phyloP scores from a whole-genome alignment of 768 basidiomycete species.

The Stropharia rugosoannulata region DNA sequence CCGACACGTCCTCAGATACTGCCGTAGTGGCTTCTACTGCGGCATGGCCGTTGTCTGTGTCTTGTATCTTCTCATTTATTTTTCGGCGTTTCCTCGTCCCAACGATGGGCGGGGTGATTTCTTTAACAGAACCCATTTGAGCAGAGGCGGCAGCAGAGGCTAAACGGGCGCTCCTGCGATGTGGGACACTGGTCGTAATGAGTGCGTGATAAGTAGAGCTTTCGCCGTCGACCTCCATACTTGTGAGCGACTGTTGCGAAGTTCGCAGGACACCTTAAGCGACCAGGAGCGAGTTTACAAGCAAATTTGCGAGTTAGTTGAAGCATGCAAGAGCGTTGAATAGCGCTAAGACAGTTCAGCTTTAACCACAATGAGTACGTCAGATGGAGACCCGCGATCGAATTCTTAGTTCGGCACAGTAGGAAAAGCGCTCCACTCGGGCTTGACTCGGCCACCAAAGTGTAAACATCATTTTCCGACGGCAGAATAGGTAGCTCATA shows the following conservation, averaged over 20 bases:
- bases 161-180: slow-evolving; percentile 3
- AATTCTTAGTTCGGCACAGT: not conserved
- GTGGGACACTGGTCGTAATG: not conserved
- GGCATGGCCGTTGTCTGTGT: too few species aligned
- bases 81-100: not conserved
- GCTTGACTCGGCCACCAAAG: too few species aligned
- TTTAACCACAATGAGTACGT: not conserved
- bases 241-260: not conserved
- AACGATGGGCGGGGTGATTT: not conserved
- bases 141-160: not conserved
- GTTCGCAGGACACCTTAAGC: not conserved
- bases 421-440: too few species aligned
- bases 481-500: too few species aligned
- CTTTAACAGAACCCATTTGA: not conserved
- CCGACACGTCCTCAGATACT: not conserved
- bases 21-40: too few species aligned
- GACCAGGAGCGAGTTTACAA: not conserved
- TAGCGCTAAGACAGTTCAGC: not conserved
- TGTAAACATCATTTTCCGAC: too few species aligned
- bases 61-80: too few species aligned
- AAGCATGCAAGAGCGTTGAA: not conserved
- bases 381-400: slow-evolving; percentile 2
- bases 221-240: not conserved
- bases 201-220: not conserved
- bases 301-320: not conserved